A percentile compares a stretch with the other conserved stretches of the same genome.
phyloP scores from a whole-genome alignment of 2,329 filamentous ascomycete genomes.

The Venturia aucupariae region DNA sequence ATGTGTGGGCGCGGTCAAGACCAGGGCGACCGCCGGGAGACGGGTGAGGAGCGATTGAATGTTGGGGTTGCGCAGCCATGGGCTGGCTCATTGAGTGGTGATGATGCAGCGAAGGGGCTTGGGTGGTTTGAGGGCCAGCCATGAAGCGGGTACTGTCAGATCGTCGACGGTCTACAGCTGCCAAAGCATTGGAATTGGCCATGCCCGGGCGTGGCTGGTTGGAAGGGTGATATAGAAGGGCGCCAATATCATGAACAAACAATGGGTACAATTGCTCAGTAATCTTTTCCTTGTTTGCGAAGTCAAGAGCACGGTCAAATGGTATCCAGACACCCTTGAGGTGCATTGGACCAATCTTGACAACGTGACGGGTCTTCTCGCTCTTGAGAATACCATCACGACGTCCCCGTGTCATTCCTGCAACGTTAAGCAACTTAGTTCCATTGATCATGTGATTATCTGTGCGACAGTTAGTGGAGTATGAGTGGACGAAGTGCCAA shows the following conservation, averaged over 20 bases:
- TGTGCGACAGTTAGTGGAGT: constrained; percentile 28
- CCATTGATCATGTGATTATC: constrained; percentile 99
- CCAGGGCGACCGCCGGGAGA: constrained; percentile 53
- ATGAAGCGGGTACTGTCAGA: constrained; percentile 45
- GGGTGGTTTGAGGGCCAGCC: constrained; percentile 41
- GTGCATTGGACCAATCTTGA: constrained; percentile 99
- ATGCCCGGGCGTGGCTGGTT: constrained; percentile 76
- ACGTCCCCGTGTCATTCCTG: constrained; percentile 92
- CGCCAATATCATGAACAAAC: constrained; percentile 95
- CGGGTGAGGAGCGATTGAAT: constrained; percentile 53
- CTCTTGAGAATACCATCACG: constrained; percentile 96
- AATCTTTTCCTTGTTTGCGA: constrained; percentile 99
- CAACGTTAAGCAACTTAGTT: constrained; percentile 92
- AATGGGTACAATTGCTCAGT: constrained; percentile 90
- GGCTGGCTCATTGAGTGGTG: constrained; percentile 57
- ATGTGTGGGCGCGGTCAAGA: constrained; percentile 80
- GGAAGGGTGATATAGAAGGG: constrained; percentile 84
- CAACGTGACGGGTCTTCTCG: constrained; percentile 91
- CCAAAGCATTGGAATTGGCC: constrained; percentile 55
- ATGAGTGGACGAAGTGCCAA: neutral
- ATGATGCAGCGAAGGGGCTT: constrained; percentile 63
- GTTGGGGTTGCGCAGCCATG: constrained; percentile 45
- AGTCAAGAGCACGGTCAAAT: constrained; percentile 93
- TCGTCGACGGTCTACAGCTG: constrained; percentile 62
- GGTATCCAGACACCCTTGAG: constrained; percentile 98